A percentile compares a stretch with the other conserved stretches of the same genome.
phyloP scores from a whole-genome alignment of 2,329 filamentous ascomycete species.

The Scedosporium aurantiacum region DNA sequence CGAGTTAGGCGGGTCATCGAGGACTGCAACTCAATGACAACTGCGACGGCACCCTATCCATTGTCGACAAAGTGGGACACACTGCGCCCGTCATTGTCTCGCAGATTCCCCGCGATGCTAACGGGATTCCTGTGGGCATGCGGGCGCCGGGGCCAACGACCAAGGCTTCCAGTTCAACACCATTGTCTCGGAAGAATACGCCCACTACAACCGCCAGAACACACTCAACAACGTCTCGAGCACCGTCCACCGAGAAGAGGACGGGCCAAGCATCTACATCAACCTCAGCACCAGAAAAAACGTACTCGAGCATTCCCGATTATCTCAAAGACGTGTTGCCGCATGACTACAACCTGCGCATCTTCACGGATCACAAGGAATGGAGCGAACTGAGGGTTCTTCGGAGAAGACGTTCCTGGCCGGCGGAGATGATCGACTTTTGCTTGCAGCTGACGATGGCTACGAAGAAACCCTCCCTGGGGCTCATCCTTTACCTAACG shows the following conservation, averaged over 20 bases:
- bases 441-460: background rate
- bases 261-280: background rate
- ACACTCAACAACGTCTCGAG: background rate
- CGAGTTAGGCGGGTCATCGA: constrained; percentile 17
- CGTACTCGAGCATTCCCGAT: background rate
- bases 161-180: too few species aligned
- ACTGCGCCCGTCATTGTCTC: background rate
- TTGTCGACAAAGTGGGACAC: constrained; percentile 9
- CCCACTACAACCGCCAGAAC: background rate
- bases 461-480: background rate
- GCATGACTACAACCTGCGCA: background rate
- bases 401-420: background rate
- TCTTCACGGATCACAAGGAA: background rate
- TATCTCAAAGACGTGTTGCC: constrained; percentile 3
- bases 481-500: constrained; percentile 9
- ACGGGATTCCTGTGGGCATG: too few species aligned
- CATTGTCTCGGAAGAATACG: too few species aligned
- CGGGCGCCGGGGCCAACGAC: too few species aligned
- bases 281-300: background rate
- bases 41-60: constrained; percentile 26
- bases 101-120: background rate
- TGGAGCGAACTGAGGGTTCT: background rate
- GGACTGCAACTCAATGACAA: constrained; percentile 26
- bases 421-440: background rate
- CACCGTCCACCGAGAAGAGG: background rate